Percentiles rank a stretch among this genome's conserved stretches.
phyloP scores from a whole-genome alignment of 2,329 filamentous ascomycete species.

The Verticillium alfalfae region DNA sequence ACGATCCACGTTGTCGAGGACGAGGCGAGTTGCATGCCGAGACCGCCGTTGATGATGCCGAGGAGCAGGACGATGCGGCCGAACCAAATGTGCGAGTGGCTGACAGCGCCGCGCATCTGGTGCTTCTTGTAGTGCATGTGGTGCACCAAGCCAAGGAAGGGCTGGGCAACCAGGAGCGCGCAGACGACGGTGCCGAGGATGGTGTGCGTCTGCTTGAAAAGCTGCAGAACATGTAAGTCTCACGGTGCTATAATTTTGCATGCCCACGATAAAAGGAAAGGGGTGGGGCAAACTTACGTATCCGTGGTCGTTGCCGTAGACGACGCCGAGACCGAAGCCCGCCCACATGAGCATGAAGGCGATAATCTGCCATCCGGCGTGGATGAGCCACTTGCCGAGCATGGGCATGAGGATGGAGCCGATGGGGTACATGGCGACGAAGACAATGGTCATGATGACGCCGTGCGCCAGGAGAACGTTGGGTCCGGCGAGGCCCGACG shows the following conservation, averaged over 20 bases:
- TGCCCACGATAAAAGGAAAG: no score
- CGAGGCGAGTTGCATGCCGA: conserved; percentile 48
- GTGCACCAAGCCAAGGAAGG: conserved; percentile 51
- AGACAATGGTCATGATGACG: conserved; percentile 55
- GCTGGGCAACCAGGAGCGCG: conserved; percentile 50
- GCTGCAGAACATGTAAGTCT: conserved; percentile 25
- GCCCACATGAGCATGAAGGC: conserved; percentile 53
- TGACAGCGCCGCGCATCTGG: conserved; percentile 41
- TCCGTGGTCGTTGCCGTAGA: conserved; percentile 31
- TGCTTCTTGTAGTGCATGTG: conserved; percentile 47
- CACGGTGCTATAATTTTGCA: conserved; percentile 5
- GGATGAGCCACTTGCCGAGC: conserved; percentile 50
- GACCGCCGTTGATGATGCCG: conserved; percentile 58
- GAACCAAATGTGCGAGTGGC: conserved; percentile 57
- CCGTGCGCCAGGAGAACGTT: conserved; percentile 42
- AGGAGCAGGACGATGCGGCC: conserved; percentile 52
- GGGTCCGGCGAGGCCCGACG: conserved; percentile 6
- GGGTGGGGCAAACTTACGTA: conserved; percentile 29
- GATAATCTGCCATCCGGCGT: conserved; percentile 50
- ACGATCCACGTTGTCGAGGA: conserved; percentile 36
- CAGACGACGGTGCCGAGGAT: conserved; percentile 50
- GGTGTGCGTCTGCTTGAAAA: conserved; percentile 48
- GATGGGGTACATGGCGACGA: conserved; percentile 53
- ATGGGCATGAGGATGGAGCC: conserved; percentile 57
- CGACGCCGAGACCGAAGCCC: conserved; percentile 53